These are phyloP conservation scores for Coemansia aciculifera DNA, from an alignment of 192 early-diverging fungal genomes.

Conservation along the genomic window DNA sequence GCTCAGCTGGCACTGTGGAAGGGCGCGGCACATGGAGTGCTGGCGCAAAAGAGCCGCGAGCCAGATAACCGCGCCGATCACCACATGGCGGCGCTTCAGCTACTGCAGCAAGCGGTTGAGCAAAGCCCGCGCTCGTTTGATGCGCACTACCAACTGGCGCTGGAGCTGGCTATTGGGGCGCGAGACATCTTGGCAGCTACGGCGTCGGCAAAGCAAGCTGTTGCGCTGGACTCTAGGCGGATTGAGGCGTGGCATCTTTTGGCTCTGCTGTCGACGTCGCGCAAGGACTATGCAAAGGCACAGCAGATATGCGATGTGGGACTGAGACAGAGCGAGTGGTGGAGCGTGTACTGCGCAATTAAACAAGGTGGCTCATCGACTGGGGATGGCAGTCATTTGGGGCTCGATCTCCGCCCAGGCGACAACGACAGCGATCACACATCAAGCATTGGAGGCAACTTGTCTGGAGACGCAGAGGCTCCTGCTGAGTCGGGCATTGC, in stretches of 20 bases:
- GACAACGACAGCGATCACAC: slow-evolving; percentile 16
- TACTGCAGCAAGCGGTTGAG: slow-evolving; percentile 57
- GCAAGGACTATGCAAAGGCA: slow-evolving; percentile 66
- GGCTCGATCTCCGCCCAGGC: slow-evolving; percentile 5
- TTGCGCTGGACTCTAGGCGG: slow-evolving; percentile 57
- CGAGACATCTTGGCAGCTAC: slow-evolving; percentile 64
- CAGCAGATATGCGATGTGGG: slow-evolving; percentile 65
- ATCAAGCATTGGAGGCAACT: neutral
- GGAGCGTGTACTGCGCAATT: slow-evolving; percentile 31
- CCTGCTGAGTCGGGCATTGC: slow-evolving; percentile 56
- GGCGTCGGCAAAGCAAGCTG: slow-evolving; percentile 54
- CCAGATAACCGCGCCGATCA: slow-evolving; percentile 63
- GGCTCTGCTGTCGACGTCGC: slow-evolving; percentile 64
- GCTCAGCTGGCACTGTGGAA: slow-evolving; percentile 50
- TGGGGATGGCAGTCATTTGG: slow-evolving; percentile 17
- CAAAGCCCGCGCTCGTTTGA: slow-evolving; percentile 59
- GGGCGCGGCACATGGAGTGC: slow-evolving; percentile 32
- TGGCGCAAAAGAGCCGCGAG: slow-evolving; percentile 59
- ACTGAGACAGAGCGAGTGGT: slow-evolving; percentile 60
- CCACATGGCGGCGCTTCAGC: slow-evolving; percentile 60
- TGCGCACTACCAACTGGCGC: slow-evolving; percentile 65
- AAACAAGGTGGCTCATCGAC: neutral
- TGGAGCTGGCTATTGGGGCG: slow-evolving; percentile 66
- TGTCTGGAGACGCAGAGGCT: neutral
- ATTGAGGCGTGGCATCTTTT: slow-evolving; percentile 78